Evolutionary conservation across 2,329 filamentous ascomycete genomes (phyloP).

Genomic region (Penicillium sp.): DNA sequence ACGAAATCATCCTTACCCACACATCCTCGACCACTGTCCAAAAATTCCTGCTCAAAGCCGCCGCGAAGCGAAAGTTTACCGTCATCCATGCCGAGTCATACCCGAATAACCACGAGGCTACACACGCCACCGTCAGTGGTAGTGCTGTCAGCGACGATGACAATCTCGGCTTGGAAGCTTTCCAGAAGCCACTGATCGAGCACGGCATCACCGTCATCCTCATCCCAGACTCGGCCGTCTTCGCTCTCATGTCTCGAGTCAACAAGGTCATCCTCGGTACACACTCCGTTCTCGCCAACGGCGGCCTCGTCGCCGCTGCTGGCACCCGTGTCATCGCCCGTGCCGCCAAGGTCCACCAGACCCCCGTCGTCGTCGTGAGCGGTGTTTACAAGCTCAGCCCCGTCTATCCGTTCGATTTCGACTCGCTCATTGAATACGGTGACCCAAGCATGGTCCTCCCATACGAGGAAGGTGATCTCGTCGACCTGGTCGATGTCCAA

Average conservation of each 20-base stretch:
- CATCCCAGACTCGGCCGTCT: slow-evolving; percentile 80
- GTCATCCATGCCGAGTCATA: slow-evolving; percentile 77
- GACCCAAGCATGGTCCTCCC: slow-evolving; percentile 73
- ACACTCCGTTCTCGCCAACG: slow-evolving; percentile 83
- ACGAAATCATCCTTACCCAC: slow-evolving; percentile 88
- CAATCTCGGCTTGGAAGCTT: slow-evolving; percentile 48
- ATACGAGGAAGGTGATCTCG: slow-evolving; percentile 76
- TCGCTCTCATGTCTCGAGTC: slow-evolving; percentile 90
- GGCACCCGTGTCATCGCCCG: slow-evolving; percentile 82
- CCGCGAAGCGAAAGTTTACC: slow-evolving; percentile 86
- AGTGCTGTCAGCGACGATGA: slow-evolving; percentile 51
- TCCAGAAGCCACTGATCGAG: slow-evolving; percentile 75
- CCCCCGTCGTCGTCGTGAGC: slow-evolving; percentile 82
- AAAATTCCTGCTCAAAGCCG: slow-evolving; percentile 83
- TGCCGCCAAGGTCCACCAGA: slow-evolving; percentile 77
- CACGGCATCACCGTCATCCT: slow-evolving; percentile 80
- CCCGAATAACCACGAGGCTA: slow-evolving; percentile 66
- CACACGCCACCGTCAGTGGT: slow-evolving; percentile 63
- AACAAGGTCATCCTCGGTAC: slow-evolving; percentile 94
- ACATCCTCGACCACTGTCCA: slow-evolving; percentile 84
- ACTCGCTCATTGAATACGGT: slow-evolving; percentile 81
- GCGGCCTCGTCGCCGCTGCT: slow-evolving; percentile 77
- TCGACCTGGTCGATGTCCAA: slow-evolving; percentile 73
- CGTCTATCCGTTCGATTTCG: slow-evolving; percentile 79
- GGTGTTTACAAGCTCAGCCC: slow-evolving; percentile 94